phyloP scores from a whole-genome alignment of 352 stramenopile genomes.

The Globisporangium heterothallicum region DNA sequence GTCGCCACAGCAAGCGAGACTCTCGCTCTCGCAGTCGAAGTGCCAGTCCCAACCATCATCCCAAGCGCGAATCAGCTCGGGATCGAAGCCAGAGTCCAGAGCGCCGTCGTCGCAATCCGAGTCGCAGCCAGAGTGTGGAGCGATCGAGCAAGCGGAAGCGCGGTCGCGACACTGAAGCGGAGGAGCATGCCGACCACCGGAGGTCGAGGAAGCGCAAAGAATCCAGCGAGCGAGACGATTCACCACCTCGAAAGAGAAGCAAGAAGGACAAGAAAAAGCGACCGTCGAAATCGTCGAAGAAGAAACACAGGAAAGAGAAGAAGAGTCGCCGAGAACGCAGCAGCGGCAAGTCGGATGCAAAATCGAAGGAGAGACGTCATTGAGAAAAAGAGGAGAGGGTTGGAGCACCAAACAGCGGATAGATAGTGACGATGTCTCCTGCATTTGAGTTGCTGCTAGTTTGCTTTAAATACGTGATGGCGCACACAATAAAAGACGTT shows the following conservation, averaged over 20 bases:
- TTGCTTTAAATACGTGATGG: too few relatives aligned
- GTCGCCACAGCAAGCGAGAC: neutral
- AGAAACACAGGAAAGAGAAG: constrained; percentile 2
- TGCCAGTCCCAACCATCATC: constrained; percentile 2
- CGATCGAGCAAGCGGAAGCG: constrained; percentile 6
- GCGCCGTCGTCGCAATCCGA: constrained; percentile 16
- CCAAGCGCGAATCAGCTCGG: constrained; percentile 14
- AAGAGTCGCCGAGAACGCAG: neutral
- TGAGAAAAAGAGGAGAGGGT: too few relatives aligned
- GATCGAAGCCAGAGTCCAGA: constrained; percentile 25
- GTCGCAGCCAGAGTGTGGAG: constrained; percentile 2
- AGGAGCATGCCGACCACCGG: constrained; percentile 3
- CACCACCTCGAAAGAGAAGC: neutral
- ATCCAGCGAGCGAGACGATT: neutral
- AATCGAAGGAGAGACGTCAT: too few relatives aligned
- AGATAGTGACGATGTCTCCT: too few relatives aligned
- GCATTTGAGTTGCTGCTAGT: too few relatives aligned
- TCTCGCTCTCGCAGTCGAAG: constrained; percentile 16
- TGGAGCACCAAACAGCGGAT: too few relatives aligned
- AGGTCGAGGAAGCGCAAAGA: neutral
- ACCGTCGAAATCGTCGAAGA: constrained; percentile 1
- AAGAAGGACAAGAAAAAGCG: constrained; percentile 1
- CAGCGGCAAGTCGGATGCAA: neutral
- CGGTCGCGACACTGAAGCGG: neutral
- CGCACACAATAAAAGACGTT: too few relatives aligned